Evolutionary conservation across 345 rosid genomes (phyloP).

Genomic region (Schrenkiella parvula): DNA sequence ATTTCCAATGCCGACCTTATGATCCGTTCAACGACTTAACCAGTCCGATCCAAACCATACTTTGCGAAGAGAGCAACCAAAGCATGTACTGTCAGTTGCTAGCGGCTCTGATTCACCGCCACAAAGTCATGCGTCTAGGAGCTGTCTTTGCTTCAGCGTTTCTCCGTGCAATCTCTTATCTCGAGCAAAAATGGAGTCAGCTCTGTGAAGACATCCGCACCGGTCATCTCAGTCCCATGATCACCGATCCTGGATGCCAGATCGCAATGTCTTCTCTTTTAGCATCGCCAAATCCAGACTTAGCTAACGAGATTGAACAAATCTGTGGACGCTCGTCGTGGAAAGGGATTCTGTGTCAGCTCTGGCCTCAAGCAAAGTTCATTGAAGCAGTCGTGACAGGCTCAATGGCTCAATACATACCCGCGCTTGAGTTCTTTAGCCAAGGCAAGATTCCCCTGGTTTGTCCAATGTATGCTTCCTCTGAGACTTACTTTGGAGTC

Average conservation of each 20-base stretch:
- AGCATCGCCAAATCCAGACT: constrained; percentile 36
- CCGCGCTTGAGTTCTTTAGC: constrained; percentile 72
- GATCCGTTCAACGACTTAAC: constrained; percentile 74
- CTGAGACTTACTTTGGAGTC: constrained; percentile 88
- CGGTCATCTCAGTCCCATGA: constrained; percentile 65
- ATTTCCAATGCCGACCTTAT: constrained; percentile 68
- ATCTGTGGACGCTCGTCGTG: constrained; percentile 57
- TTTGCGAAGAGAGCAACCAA: constrained; percentile 85
- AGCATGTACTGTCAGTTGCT: constrained; percentile 93
- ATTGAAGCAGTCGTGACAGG: constrained; percentile 92
- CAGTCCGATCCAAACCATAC: constrained; percentile 78
- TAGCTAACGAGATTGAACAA: constrained; percentile 52
- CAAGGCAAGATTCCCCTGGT: constrained; percentile 77
- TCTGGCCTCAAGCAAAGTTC: constrained; percentile 88
- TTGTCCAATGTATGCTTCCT: constrained; percentile 92
- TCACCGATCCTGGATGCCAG: constrained; percentile 61
- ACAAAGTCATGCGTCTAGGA: constrained; percentile 71
- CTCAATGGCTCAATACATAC: constrained; percentile 91
- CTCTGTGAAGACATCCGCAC: constrained; percentile 62
- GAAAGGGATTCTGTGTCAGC: constrained; percentile 74
- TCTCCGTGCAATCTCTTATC: constrained; percentile 71
- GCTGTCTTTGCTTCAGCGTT: constrained; percentile 93
- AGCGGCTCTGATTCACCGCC: constrained; percentile 68
- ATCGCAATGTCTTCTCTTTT: constrained; percentile 42
- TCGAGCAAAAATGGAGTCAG: constrained; percentile 68